Evolutionary conservation across 768 basidiomycete genomes (phyloP).

Genomic region (Pleurotus eryngii): DNA sequence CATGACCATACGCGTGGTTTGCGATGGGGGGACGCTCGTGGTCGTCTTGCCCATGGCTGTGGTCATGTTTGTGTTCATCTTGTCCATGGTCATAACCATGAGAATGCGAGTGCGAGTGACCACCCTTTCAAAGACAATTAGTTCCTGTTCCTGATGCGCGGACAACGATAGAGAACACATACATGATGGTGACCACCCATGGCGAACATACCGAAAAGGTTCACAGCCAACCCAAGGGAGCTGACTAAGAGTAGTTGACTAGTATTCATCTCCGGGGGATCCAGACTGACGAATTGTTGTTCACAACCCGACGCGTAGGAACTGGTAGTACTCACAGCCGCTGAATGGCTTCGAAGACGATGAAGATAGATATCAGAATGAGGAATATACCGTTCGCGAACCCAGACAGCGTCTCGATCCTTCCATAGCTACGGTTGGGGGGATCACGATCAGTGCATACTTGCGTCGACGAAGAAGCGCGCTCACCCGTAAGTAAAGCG

Average conservation of each 20-base stretch:
- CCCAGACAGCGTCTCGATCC: conserved; percentile 95
- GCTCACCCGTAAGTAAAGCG: conserved; percentile 91
- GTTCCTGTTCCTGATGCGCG: no score
- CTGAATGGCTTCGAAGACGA: conserved; percentile 97
- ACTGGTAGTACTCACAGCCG: conserved; percentile 58
- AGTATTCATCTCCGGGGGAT: conserved; percentile 98
- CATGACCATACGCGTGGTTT: conserved; percentile 17
- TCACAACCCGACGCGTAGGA: neutral
- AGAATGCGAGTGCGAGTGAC: conserved; percentile 37
- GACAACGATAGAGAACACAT: conserved; percentile 17
- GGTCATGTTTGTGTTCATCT: conserved; percentile 9
- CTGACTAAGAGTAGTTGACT: conserved; percentile 89
- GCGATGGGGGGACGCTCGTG: neutral
- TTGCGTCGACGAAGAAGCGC: conserved; percentile 3
- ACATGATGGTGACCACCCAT: conserved; percentile 95
- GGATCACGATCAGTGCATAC: neutral
- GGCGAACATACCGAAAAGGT: conserved; percentile 97
- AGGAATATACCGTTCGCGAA: conserved; percentile 97
- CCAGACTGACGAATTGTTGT: conserved; percentile 46
- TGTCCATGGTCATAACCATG: conserved; percentile 11
- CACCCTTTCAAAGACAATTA: conserved; percentile 33
- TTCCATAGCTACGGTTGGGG: conserved; percentile 63
- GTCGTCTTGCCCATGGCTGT: conserved; percentile 9
- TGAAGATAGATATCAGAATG: conserved; percentile 93
- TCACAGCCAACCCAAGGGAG: conserved; percentile 84